Conservation (phyloP, 2,329 filamentous ascomycete species). For the Fusarium acutatum region DNA sequence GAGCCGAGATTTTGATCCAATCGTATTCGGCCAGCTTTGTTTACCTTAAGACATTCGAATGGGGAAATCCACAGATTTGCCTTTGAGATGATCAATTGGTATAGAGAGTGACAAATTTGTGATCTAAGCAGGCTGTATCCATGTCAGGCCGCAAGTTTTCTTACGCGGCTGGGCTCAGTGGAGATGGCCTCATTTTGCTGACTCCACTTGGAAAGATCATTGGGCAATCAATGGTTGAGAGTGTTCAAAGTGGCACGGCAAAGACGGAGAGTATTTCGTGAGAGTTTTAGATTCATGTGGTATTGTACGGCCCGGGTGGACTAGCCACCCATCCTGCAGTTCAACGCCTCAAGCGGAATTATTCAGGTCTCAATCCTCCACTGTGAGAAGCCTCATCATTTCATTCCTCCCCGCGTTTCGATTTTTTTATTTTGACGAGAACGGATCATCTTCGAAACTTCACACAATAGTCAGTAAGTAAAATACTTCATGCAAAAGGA, state of each 20-base stretch:
- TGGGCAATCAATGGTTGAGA: rapidly evolving
- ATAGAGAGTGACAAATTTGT: neutral
- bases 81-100: neutral
- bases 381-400: neutral
- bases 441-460: slow-evolving; percentile 7
- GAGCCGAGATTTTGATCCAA: slow-evolving; percentile 4
- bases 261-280: rapidly evolving
- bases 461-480: rapidly evolving
- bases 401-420: rapidly evolving
- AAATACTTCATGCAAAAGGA: rapidly evolving
- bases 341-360: neutral
- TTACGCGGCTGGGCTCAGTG: slow-evolving; percentile 10
- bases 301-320: neutral
- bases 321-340: neutral
- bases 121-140: neutral
- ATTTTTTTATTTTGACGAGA: neutral
- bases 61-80: neutral
- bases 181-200: slow-evolving; percentile 27
- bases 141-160: neutral
- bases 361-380: neutral
- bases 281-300: neutral
- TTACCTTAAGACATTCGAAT: neutral
- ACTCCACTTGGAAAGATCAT: neutral
- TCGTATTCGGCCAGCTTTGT: neutral
- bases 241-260: too few relatives aligned